Evolutionary conservation across 768 basidiomycete genomes (phyloP), one percentile per base, ranked within the genome.

Genomic region (Erythrobasidium yunnanense): DNA sequence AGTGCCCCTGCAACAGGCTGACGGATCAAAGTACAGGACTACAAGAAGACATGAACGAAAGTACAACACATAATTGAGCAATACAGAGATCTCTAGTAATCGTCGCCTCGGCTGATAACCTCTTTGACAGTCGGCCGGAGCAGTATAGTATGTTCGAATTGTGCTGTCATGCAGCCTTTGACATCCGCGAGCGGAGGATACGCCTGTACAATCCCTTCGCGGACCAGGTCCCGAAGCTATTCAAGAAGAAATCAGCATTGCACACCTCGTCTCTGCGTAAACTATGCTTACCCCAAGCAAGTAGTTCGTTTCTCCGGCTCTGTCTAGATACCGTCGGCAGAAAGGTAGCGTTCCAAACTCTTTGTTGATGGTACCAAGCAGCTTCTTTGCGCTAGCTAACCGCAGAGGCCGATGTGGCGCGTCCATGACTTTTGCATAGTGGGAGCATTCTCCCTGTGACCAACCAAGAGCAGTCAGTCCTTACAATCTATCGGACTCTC

Each of bases 341-440:
- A 88, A 99, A 2, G 95, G 92, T 67, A 97, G 77, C 11, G 93
- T 93, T 29, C 90, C 92, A 75, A 99, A 99, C 76, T 88, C 86
- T 75, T 83, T 86, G 73, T 88, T 86, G 76, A 99, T 96, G 3
- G 85, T 83, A 71, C 85, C 87, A 30, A 97, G 80, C 20, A 99
- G 78, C 4, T 86, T 82, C 75, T 90, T 91, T 0, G 92, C 90
- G 20, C 87, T 84, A 7, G 84, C 86, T 68, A 90, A 79, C 68
- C 90, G 90, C 68, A 93, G 79, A 4, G 85, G 83, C 6, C 85
- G 84, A 72, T 83, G 81, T 6, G 86, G 85, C 0, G 84, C 85
- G 75, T 88, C 82, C 62, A 80, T 74, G 25, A 82, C 81, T 74
- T 81, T 82, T 11, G 90, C 90, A 75, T 93, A 99, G 75, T 96